Percentiles rank a stretch among this genome's conserved stretches.
These are phyloP conservation scores for Ascoidea rubescens DNA, from an alignment of 805 yeast genomes.

Conservation along the genomic window DNA sequence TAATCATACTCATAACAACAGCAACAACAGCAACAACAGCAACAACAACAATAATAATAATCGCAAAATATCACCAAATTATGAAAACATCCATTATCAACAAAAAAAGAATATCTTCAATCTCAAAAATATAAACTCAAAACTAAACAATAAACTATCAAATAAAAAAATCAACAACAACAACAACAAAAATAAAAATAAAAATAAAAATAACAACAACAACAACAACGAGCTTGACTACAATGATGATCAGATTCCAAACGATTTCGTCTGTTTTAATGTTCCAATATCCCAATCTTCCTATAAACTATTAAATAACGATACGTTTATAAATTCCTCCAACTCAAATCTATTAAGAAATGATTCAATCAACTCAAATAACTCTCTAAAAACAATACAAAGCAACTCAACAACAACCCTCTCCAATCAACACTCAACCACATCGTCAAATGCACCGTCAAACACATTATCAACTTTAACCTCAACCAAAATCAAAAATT, in stretches of 20 bases:
- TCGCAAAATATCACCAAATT: too few relatives aligned
- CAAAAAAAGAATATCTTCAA: too few relatives aligned
- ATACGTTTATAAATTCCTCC: background rate
- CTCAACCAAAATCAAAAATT: background rate
- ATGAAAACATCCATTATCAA: too few relatives aligned
- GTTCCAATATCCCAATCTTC: slow-evolving; percentile 10
- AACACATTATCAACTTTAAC: background rate
- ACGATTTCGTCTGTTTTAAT: slow-evolving; percentile 10
- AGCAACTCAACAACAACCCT: background rate
- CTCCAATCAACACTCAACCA: background rate
- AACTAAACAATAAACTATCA: too few relatives aligned
- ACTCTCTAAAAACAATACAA: background rate
- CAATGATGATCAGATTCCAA: slow-evolving; percentile 9
- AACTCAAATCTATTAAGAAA: background rate
- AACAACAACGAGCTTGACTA: background rate
- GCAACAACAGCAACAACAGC: background rate
- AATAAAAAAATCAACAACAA: too few relatives aligned
- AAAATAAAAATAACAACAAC: too few relatives aligned
- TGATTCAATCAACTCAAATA: background rate
- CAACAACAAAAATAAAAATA: too few relatives aligned
- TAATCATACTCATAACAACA: background rate
- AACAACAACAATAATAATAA: too few relatives aligned
- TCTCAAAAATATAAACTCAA: too few relatives aligned
- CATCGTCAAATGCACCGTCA: background rate
- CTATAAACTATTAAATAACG: slow-evolving; percentile 1